Percentiles rank a stretch among this genome's conserved stretches.
These are phyloP conservation scores for Rhododendron vialii DNA, from an alignment of 148 eudicot genomes.

Conservation along the genomic window DNA sequence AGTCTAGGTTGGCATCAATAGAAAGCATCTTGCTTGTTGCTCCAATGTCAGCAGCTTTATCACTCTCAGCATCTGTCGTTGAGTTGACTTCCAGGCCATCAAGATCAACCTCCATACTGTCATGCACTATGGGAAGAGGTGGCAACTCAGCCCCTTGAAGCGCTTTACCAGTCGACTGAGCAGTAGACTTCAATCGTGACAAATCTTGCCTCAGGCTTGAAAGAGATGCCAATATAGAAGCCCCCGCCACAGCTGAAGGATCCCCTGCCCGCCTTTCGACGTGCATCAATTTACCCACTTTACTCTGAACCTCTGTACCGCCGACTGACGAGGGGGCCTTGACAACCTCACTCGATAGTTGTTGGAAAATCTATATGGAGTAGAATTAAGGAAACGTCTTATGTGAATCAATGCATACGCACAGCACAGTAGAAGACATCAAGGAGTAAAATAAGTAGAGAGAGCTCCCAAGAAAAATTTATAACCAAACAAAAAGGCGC, in stretches of 20 bases:
- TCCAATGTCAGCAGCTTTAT: conserved; percentile 47
- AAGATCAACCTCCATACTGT: conserved; percentile 58
- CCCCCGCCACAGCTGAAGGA: conserved; percentile 81
- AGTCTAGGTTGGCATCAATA: conserved; percentile 45
- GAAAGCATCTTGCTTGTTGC: conserved; percentile 45
- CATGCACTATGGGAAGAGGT: conserved; percentile 52
- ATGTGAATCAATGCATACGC: background rate
- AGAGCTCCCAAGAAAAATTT: background rate
- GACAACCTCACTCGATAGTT: conserved; percentile 40
- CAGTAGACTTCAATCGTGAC: conserved; percentile 51
- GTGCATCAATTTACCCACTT: conserved; percentile 42
- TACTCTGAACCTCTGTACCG: conserved; percentile 47
- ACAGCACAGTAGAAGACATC: background rate
- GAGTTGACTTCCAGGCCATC: conserved; percentile 75
- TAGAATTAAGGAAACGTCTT: conserved; percentile 32
- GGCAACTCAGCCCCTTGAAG: conserved; percentile 50
- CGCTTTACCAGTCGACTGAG: conserved; percentile 45
- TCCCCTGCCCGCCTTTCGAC: conserved; percentile 72
- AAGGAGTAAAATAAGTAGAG: background rate
- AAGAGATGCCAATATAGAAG: conserved; percentile 79
- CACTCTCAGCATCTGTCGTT: conserved; percentile 49
- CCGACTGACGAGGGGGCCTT: conserved; percentile 61
- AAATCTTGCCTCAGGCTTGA: conserved; percentile 59
- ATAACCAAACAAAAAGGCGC: background rate
- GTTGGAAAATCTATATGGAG: conserved; percentile 60